Base-by-base conservation (phyloP, 2,329 filamentous ascomycete species). In the Ophiostoma pallidulum region DNA sequence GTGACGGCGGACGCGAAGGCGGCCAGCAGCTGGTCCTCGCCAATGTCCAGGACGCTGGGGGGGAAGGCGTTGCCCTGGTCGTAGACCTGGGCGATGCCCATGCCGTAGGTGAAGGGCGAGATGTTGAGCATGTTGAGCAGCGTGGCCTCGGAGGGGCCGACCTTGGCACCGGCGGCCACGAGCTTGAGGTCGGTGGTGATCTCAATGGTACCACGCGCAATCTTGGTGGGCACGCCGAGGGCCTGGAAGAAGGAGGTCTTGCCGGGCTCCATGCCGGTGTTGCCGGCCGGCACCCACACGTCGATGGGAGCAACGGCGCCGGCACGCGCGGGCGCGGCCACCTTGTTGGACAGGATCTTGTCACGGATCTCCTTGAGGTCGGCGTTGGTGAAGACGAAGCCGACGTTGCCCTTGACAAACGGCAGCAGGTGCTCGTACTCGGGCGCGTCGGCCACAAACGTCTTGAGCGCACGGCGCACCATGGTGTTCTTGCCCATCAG, bases 231-330 rank as follows among this genome's bases (percentile, higher is more conserved):
- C 69, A 98, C 89, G 88, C 91, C 91, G 74, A 98, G 92, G 65
- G 92, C 92, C 84, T 98, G 92, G 90, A 98, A 98, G 89, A 98
- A 98, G 69, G 92, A 97, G 66, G 92, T 98, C 86, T 98, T 98
- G 73, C 94, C 94, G 69, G 92, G 94, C 74, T 98, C 92, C 92
- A 98, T 98, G 77, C 92, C 92, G 65, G 92, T 98, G 86, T 98
- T 98, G 74, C 92, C 92, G 62, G 90, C 92, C 59, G 92, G 92
- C 60, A 98, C 71, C 77, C 75, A 98, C 69, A 98, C 92, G 72
- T 98, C 94, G 65, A 68, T 73, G 59, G 94, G 92, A 60, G 92
- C 94, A 62, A 98, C 65, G 65, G 94, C 92, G 84, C 94, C 94
- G 64, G 92, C 91, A 87, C 92, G 89, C 62, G 92, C 92, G 58